Percentiles rank a stretch among this genome's conserved stretches.
Conservation (phyloP, 768 basidiomycete species). For the Naganishia friedmannii region DNA sequence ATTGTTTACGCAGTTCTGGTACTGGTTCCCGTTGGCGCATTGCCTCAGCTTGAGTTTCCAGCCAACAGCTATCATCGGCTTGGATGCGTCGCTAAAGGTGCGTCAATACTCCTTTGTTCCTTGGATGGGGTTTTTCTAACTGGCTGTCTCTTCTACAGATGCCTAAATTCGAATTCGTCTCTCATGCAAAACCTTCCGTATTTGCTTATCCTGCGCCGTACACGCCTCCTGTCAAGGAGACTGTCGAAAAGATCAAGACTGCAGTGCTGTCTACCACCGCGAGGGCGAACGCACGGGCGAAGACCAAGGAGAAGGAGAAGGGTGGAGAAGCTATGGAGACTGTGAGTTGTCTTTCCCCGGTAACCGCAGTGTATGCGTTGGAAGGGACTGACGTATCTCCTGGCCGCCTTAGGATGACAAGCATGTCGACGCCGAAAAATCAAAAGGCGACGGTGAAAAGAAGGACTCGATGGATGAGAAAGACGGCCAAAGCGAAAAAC, state of each 20-base stretch:
- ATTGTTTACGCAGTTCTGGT: slow-evolving; percentile 99
- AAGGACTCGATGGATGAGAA: slow-evolving; percentile 61
- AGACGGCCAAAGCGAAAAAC: slow-evolving; percentile 52
- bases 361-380: neutral
- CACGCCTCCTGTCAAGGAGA: slow-evolving; percentile 88
- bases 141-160: slow-evolving; percentile 57
- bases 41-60: slow-evolving; percentile 88
- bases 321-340: slow-evolving; percentile 82
- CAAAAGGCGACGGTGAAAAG: slow-evolving; percentile 57
- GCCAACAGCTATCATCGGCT: slow-evolving; percentile 89
- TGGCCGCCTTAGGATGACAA: slow-evolving; percentile 59
- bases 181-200: slow-evolving; percentile 82
- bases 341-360: slow-evolving; percentile 56
- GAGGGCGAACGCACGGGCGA: slow-evolving; percentile 91
- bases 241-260: slow-evolving; percentile 83
- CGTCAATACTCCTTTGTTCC: slow-evolving; percentile 31
- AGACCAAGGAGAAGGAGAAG: slow-evolving; percentile 66
- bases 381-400: neutral
- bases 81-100: slow-evolving; percentile 81
- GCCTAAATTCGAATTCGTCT: slow-evolving; percentile 88
- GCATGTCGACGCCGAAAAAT: slow-evolving; percentile 53
- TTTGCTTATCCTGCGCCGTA: slow-evolving; percentile 86
- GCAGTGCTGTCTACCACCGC: slow-evolving; percentile 96
- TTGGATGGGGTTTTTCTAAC: neutral
- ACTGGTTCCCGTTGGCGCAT: slow-evolving; percentile 97